Base-by-base conservation (phyloP, 164 flowering plant species). In the Vitis rupestris region DNA sequence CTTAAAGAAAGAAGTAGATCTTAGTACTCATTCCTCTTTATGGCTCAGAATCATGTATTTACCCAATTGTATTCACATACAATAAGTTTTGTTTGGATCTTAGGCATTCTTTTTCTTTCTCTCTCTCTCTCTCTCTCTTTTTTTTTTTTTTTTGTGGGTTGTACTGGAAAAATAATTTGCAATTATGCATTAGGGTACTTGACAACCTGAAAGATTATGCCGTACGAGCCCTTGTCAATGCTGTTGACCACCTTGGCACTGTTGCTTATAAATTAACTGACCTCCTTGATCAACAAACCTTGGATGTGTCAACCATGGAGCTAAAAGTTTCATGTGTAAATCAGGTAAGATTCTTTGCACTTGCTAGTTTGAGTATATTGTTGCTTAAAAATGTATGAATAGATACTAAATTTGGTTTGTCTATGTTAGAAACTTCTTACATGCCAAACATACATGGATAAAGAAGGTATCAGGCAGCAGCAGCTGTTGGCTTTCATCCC, bases 171-270 rank as follows among this genome's bases (percentile, higher is more conserved):
- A 3, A n/a, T 44, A 57, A 60, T 67, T 30, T 52, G 15, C 63
- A 8, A 5, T 50, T 8, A 37, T 52, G 13, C 15, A 30, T 61
- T 65, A 96, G 99, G 97, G 97, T 96, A 51, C 79, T 93, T 64
- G 97, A 93, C 70, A 91, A 91, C 80, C 83, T 96, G 74, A 96
- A 96, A 76, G 98, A 92, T 76, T 96, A 96, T 84, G 85, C 97
- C 59, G 94, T 96, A 13, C 70, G 89, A 71, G 98, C 98, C 59
- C 90, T 96, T 37, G 99, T 96, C 29, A 96, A 96, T 84, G 93
- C 98, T 62, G 94, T 96, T 68, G 99, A 96, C 82, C 99, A 96
- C 75, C 95, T 96, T 70, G 99, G 98, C 48, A 93, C 97, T 65
- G 97, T 96, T 75, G 97, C 99, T 15, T 93, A 81, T 85, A 96